Percentiles rank a stretch among this genome's conserved stretches.
Conservation (phyloP, 2,329 filamentous ascomycete species). For the Cercospora sp. region DNA sequence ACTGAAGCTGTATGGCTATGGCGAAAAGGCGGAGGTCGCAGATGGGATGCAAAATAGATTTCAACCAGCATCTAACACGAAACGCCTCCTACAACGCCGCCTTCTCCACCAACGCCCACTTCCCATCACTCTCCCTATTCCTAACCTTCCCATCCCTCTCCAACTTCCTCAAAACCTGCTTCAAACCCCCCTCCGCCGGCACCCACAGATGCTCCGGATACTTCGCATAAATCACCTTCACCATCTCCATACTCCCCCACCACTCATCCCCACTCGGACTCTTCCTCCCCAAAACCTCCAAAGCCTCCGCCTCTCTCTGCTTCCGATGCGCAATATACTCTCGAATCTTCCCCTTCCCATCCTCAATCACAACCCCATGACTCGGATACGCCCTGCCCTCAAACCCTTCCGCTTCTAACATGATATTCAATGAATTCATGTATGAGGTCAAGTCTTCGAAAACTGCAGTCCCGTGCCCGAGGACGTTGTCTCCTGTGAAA, state of each 20-base stretch:
- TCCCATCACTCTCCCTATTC: conserved; percentile 39
- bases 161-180: conserved; percentile 80
- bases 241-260: conserved; percentile 77
- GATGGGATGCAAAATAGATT: conserved; percentile 53
- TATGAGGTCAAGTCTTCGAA: conserved; percentile 76
- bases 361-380: conserved; percentile 76
- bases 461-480: conserved; percentile 78
- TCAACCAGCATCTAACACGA: neutral
- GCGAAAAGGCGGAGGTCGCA: conserved; percentile 67
- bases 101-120: conserved; percentile 36
- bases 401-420: conserved; percentile 60
- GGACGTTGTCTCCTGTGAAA: conserved; percentile 86
- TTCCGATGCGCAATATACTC: conserved; percentile 84
- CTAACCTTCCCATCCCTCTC: conserved; percentile 68
- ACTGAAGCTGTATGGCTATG: conserved; percentile 89
- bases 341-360: conserved; percentile 68
- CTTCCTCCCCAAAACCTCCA: conserved; percentile 58
- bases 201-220: conserved; percentile 73
- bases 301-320: conserved; percentile 75
- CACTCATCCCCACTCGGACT: conserved; percentile 30
- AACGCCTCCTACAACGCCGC: conserved; percentile 21
- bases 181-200: conserved; percentile 73
- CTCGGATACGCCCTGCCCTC: conserved; percentile 77
- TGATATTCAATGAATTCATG: conserved; percentile 66
- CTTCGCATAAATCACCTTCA: conserved; percentile 82